Evolutionary conservation across 2,329 filamentous ascomycete genomes (phyloP), one percentile per base, ranked within the genome.

Genomic region (Paecilomyces sp.): DNA sequence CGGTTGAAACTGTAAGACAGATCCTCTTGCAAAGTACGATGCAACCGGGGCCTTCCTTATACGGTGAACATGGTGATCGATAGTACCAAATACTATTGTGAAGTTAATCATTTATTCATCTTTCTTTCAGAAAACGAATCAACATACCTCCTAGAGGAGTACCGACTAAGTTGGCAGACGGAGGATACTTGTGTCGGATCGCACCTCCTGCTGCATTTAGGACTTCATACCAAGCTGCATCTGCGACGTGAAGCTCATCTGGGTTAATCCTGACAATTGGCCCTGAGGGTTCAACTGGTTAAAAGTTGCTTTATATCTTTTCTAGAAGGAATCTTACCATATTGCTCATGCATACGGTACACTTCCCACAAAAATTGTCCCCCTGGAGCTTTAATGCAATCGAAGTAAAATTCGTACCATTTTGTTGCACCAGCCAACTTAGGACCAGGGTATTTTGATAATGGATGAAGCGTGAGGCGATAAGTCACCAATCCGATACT

Each of bases 341-440:
- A 69, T 60, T 66, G 63, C 56, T 68, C 57, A 57, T 71, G 66
- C 64, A 70, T 67, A 12, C 60, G 58, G 24, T 68, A 60, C 22
- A 68, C 68, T 34, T 66, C 60, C 53, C 62, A 68, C 12, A 68
- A 61, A 56, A 69, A 70, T 36, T 22, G n/a, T 50, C 67, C 61
- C 50, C 60, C 62, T 56, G 63, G 58, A 8, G 33, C 11, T 36
- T 36, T 36, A 36, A 60, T 4, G 6, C 66, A 62, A 59, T 70
- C 68, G 57, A 66, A 64, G 61, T 68, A 70, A 15, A 62, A 64
- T 50, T 68, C 66, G 36, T 69, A 67, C 65, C 67, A 70, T 31
- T 59, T 54, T 3, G 63, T 67, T 41, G 65, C 56, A 25, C 63
- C 68, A n/a, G 69, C 68, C 30, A 71, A 63, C 24, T 64, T 63